phyloP scores from a whole-genome alignment of 345 rosid genomes.

The Chamaenerion angustifolium region DNA sequence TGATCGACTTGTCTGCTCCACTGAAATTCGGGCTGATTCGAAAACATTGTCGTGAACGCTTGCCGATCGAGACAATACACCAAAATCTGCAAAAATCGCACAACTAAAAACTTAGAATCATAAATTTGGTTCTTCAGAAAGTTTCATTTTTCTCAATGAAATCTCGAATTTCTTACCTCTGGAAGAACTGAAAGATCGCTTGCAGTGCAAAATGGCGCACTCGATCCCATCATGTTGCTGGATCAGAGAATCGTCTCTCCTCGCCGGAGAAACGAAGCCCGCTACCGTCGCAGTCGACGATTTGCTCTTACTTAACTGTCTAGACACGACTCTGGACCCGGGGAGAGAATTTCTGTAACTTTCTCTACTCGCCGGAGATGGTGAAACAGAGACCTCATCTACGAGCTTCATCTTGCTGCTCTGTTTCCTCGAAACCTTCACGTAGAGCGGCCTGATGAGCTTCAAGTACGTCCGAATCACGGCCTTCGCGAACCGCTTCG shows the following conservation, averaged over 20 bases:
- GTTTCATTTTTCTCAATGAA: background rate
- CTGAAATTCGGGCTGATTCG: conserved; percentile 6
- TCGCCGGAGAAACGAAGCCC: conserved; percentile 36
- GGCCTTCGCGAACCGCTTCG: conserved; percentile 39
- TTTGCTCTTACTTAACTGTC: conserved; percentile 73
- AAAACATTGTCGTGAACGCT: conserved; percentile 1
- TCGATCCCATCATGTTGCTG: conserved; percentile 90
- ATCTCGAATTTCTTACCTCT: conserved; percentile 3
- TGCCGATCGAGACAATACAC: background rate
- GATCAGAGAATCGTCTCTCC: conserved; percentile 70
- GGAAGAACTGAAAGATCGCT: conserved; percentile 55
- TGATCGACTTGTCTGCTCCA: background rate
- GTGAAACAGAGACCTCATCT: conserved; percentile 16
- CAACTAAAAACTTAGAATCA: no score
- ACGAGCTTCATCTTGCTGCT: conserved; percentile 16
- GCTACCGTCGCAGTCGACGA: conserved; percentile 48
- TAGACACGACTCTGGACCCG: conserved; percentile 17
- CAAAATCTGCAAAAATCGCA: conserved; percentile 5
- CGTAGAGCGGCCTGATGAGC: conserved; percentile 25
- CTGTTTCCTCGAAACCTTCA: conserved; percentile 31
- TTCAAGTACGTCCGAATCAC: conserved; percentile 39
- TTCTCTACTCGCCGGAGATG: conserved; percentile 23
- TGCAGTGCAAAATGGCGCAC: conserved; percentile 92
- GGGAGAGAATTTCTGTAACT: conserved; percentile 29
- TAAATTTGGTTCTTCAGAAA: background rate